Evolutionary conservation across 495 filamentous ascomycete genomes (phyloP).

Genomic region (Trichodelitschia bisporula): DNA sequence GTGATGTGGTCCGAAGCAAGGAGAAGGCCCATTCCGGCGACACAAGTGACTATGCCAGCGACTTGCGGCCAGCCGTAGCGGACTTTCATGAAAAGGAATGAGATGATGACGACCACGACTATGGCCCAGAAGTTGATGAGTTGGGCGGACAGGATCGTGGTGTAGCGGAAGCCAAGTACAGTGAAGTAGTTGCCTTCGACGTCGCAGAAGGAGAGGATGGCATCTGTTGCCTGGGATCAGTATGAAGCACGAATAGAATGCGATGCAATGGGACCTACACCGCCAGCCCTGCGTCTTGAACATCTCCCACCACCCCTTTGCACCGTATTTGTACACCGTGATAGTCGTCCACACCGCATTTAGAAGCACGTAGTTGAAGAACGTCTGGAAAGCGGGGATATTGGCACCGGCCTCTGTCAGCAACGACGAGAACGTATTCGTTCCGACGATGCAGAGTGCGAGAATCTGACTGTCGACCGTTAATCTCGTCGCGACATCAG

Average conservation of each 20-base stretch:
- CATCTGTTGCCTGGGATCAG: constrained; percentile 23
- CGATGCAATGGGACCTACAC: constrained; percentile 21
- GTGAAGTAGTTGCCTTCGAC: constrained; percentile 96
- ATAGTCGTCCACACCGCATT: constrained; percentile 58
- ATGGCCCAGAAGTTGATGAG: constrained; percentile 99
- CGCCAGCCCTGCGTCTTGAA: constrained; percentile 60
- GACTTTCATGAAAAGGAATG: constrained; percentile 56
- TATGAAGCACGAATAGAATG: not conserved
- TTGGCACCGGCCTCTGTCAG: constrained; percentile 42
- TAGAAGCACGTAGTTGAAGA: constrained; percentile 83
- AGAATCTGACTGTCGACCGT: constrained; percentile 39
- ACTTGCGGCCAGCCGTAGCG: constrained; percentile 75
- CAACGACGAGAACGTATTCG: constrained; percentile 67
- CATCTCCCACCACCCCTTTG: constrained; percentile 38
- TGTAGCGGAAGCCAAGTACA: constrained; percentile 83
- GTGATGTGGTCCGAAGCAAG: constrained; percentile 73
- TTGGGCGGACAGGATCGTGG: constrained; percentile 72
- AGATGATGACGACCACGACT: constrained; percentile 69
- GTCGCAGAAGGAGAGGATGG: constrained; percentile 77
- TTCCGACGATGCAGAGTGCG: constrained; percentile 65
- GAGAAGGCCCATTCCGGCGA: constrained; percentile 76
- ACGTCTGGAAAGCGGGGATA: constrained; percentile 90
- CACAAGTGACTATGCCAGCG: constrained; percentile 66
- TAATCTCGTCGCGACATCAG: constrained; percentile 1
- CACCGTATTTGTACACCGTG: constrained; percentile 62